Evolutionary conservation across 169 alveolate species (phyloP).

Genomic region (Eimeria falciformis): DNA sequence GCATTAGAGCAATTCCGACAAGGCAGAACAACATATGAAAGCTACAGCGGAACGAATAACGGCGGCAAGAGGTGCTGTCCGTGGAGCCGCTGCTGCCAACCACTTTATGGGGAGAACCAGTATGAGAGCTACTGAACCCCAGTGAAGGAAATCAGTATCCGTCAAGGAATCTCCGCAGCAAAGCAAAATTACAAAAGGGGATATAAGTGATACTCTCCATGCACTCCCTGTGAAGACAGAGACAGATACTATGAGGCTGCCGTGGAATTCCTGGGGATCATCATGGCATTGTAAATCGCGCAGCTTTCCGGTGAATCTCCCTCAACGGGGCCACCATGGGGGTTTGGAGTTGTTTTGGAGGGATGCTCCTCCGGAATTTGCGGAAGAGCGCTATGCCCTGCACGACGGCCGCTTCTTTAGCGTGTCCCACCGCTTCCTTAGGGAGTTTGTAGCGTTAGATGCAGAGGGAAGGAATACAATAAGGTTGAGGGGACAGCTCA

Average conservation of each 20-base stretch:
- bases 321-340: not conserved
- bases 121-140: not conserved
- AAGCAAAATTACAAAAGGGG: not conserved
- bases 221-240: slow-evolving; percentile 10
- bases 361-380: not conserved
- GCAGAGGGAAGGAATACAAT: slow-evolving; percentile 28
- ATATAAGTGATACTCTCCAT: not conserved
- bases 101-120: not conserved
- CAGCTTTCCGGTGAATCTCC: not conserved
- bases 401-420: slow-evolving; percentile 30
- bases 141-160: not conserved
- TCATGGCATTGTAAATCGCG: not conserved
- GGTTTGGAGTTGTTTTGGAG: not conserved
- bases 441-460: slow-evolving; percentile 22
- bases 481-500: slow-evolving; percentile 8
- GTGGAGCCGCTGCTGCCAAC: not conserved
- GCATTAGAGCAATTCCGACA: not conserved
- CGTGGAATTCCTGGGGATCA: not conserved
- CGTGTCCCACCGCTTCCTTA: slow-evolving; percentile 51
- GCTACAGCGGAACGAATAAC: not conserved
- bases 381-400: not conserved
- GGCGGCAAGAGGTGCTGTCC: not conserved
- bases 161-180: not conserved
- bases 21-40: not conserved
- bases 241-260: not conserved